Conservation (phyloP, 2,329 filamentous ascomycete species). For the Delphinella strobiligena region DNA sequence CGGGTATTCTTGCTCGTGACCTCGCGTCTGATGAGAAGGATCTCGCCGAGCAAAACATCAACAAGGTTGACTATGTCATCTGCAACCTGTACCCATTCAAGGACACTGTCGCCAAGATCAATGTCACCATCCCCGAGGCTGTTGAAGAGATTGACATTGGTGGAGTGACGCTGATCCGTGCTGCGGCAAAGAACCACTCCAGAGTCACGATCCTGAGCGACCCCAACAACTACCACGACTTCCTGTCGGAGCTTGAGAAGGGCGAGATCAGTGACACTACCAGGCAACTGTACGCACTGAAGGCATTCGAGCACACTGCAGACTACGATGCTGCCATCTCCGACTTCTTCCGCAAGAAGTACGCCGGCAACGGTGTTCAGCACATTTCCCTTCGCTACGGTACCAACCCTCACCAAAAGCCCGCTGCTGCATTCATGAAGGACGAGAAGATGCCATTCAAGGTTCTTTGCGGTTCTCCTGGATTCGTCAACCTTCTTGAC, state of each 20-base stretch:
- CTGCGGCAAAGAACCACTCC: constrained; percentile 94
- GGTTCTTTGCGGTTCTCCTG: constrained; percentile 76
- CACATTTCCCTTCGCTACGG: constrained; percentile 84
- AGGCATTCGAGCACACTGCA: constrained; percentile 96
- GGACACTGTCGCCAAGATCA: constrained; percentile 92
- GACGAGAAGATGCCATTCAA: constrained; percentile 80
- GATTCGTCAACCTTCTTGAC: constrained; percentile 96
- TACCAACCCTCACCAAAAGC: constrained; percentile 96
- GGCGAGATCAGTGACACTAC: constrained; percentile 77
- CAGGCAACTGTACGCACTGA: constrained; percentile 82
- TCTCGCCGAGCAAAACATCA: constrained; percentile 84
- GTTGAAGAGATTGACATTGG: constrained; percentile 99
- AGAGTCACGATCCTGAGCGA: constrained; percentile 94
- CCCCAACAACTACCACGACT: constrained; percentile 84
- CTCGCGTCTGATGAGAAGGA: constrained; percentile 95
- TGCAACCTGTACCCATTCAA: constrained; percentile 99
- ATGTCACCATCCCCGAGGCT: constrained; percentile 90
- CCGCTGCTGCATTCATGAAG: constrained; percentile 70
- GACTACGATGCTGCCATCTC: constrained; percentile 93
- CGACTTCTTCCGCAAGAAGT: constrained; percentile 95
- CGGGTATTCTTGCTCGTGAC: constrained; percentile 84
- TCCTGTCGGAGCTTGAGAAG: constrained; percentile 76
- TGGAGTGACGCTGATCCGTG: constrained; percentile 89
- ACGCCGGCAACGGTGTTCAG: constrained; percentile 73
- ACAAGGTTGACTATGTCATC: constrained; percentile 87